These are phyloP conservation scores for Zasmidium citrigriseum DNA, from an alignment of 2,329 filamentous ascomycete genomes.

Conservation along the genomic window DNA sequence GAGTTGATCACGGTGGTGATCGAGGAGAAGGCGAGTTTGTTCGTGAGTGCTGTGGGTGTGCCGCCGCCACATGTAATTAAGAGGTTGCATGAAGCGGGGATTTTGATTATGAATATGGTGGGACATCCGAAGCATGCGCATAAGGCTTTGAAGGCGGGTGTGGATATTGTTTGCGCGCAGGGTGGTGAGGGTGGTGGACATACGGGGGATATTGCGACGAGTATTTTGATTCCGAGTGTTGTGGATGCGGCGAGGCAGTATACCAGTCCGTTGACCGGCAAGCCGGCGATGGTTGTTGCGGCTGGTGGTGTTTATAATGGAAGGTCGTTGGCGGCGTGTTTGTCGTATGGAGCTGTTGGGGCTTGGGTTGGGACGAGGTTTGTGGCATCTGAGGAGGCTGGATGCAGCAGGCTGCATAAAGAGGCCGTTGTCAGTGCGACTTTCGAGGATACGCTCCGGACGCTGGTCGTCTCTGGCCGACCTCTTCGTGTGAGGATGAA, in stretches of 20 bases:
- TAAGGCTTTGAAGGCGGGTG: conserved; percentile 82
- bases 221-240: conserved; percentile 83
- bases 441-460: conserved; percentile 78
- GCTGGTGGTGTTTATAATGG: conserved; percentile 88
- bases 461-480: conserved; percentile 78
- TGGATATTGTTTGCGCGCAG: conserved; percentile 90
- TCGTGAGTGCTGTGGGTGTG: conserved; percentile 86
- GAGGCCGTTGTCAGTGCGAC: conserved; percentile 75
- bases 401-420: conserved; percentile 80
- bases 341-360: conserved; percentile 85
- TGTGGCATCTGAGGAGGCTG: conserved; percentile 79
- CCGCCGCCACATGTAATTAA: conserved; percentile 74
- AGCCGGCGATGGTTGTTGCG: conserved; percentile 77
- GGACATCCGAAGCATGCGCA: conserved; percentile 87
- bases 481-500: conserved; percentile 81
- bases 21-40: conserved; percentile 77
- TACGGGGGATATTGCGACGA: conserved; percentile 82
- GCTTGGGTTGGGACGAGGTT: conserved; percentile 96
- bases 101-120: conserved; percentile 97
- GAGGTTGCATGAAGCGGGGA: conserved; percentile 73
- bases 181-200: conserved; percentile 93
- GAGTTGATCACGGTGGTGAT: conserved; percentile 86
- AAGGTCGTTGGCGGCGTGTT: conserved; percentile 72
- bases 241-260: conserved; percentile 79
- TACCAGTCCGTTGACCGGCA: conserved; percentile 68